Evolutionary conservation across 2,329 filamentous ascomycete genomes (phyloP).

Genomic region (Escovopsis weberi): DNA sequence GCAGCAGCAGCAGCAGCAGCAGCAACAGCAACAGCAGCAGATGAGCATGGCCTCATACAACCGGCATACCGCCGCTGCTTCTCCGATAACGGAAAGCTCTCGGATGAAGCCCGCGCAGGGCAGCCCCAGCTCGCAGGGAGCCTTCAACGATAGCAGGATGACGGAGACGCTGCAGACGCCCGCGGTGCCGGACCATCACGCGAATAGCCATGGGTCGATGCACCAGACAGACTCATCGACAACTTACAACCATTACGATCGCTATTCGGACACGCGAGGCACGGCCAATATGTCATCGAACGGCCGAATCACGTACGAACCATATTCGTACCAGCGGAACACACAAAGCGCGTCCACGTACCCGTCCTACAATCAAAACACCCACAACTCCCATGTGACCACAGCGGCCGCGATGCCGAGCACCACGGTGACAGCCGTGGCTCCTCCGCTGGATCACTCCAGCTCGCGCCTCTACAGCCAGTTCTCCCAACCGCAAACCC

Average conservation of each 20-base stretch:
- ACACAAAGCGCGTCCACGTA: slow-evolving; percentile 8
- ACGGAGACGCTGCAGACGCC: slow-evolving; percentile 3
- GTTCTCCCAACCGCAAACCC: not conserved
- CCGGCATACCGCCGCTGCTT: slow-evolving; percentile 14
- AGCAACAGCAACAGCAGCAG: not conserved
- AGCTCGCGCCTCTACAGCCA: slow-evolving; percentile 3
- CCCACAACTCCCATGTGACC: slow-evolving; percentile 16
- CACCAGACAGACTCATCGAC: slow-evolving; percentile 3
- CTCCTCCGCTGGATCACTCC: slow-evolving; percentile 1
- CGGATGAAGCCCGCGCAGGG: slow-evolving; percentile 20
- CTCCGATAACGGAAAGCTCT: slow-evolving; percentile 15
- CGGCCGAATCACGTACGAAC: slow-evolving; percentile 16
- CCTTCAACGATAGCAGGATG: slow-evolving; percentile 10
- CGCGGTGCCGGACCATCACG: slow-evolving; percentile 1
- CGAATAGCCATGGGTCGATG: not conserved
- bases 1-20: slow-evolving; percentile 1
- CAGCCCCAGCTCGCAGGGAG: slow-evolving; percentile 17
- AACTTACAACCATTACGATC: slow-evolving; percentile 10
- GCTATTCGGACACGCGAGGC: slow-evolving; percentile 6
- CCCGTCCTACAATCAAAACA: slow-evolving; percentile 15
- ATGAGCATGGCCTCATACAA: slow-evolving; percentile 11
- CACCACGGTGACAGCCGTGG: not conserved
- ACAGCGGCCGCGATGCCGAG: slow-evolving; percentile 1
- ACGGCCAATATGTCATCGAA: not conserved
- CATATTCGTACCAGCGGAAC: slow-evolving; percentile 17